phyloP scores from a whole-genome alignment of 2,329 filamentous ascomycete genomes.

The Fusarium sororula region DNA sequence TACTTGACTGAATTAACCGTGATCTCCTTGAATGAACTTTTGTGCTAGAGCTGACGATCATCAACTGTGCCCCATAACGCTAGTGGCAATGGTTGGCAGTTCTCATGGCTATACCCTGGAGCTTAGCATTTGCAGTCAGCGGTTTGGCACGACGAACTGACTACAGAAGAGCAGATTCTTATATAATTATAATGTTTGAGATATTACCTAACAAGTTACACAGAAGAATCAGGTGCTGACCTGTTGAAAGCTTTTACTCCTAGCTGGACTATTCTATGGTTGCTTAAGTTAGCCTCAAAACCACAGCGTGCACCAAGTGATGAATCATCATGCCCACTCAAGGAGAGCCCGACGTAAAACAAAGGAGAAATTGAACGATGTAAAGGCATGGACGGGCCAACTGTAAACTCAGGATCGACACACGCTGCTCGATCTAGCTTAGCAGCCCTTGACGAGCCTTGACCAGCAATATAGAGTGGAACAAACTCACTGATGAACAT shows the following conservation, averaged over 20 bases:
- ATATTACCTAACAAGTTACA: accelerated
- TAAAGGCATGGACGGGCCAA: accelerated
- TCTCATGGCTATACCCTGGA: not conserved
- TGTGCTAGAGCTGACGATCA: not conserved
- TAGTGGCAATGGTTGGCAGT: too few relatives aligned
- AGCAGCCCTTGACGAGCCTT: not conserved
- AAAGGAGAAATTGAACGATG: accelerated
- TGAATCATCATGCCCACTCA: not conserved
- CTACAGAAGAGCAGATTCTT: not conserved
- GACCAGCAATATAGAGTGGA: accelerated
- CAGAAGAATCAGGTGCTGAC: accelerated
- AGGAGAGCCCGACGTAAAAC: too few relatives aligned
- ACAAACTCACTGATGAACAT: not conserved
- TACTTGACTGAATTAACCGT: not conserved
- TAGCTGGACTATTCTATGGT: accelerated
- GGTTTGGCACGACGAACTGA: not conserved
- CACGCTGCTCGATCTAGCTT: not conserved
- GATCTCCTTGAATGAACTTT: not conserved
- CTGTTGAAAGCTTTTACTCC: accelerated
- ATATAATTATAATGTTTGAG: not conserved
- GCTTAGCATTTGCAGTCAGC: not conserved
- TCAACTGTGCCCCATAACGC: not conserved
- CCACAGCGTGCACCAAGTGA: accelerated
- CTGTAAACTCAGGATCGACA: not conserved
- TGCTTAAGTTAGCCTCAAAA: accelerated